Conservation (phyloP, 176 grass and related monocot species). For the Canna indica region DNA sequence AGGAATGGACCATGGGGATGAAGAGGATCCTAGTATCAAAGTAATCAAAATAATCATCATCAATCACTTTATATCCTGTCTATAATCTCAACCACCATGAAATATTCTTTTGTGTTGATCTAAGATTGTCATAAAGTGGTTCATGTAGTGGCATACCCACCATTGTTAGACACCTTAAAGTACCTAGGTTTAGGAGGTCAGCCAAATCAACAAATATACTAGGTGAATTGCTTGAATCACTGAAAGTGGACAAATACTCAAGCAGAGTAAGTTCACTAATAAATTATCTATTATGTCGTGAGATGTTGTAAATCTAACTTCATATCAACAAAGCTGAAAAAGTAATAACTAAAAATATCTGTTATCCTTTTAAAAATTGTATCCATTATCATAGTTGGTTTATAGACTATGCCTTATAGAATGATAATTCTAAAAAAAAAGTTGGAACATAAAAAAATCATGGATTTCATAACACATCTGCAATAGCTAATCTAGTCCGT, state of each 20-base stretch:
- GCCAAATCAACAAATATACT: background rate
- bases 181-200: background rate
- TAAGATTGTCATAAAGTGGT: no score
- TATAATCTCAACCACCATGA: no score
- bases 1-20: no score
- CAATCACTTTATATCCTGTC: background rate
- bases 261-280: no score
- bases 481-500: background rate
- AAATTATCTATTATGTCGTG: background rate
- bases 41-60: background rate
- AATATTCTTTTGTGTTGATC: no score
- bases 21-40: no score
- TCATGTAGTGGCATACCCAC: no score
- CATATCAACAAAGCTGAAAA: background rate
- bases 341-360: background rate
- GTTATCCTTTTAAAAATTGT: no score
- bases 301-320: background rate
- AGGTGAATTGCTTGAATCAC: background rate
- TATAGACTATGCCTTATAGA: no score
- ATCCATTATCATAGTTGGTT: no score
- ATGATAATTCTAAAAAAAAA: background rate
- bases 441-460: background rate
- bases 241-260: background rate
- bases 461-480: background rate
- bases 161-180: background rate